Evolutionary conservation across 1,284 basidiomycete genomes (phyloP), one percentile per base, ranked within the genome.

Genomic region (Heliocybe sulcata): DNA sequence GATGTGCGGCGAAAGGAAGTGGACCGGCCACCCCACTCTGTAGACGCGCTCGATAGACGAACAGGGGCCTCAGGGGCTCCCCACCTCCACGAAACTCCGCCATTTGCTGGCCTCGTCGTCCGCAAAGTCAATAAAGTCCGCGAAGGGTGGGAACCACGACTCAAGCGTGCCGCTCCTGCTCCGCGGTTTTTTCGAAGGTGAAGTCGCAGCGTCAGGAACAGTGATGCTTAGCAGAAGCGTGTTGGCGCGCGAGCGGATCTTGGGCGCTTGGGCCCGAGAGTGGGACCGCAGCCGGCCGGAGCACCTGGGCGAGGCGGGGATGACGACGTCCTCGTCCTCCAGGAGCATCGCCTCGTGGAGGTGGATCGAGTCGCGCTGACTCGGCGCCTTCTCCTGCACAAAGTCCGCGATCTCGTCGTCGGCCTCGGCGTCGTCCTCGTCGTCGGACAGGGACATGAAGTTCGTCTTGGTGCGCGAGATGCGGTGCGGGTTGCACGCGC

Each of bases 41-140:
- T 35, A 35, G 9, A 9, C 16, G 9, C 16, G 9, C 33, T 35
- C 33, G 9, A 9, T 16, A 9, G 33, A 16, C 19, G 16, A 6
- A 16, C 38, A 20, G 16, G 16, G 16, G 12, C 9, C 19, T 42
- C 38, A 42, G 16, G 38, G 38, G 16, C 38, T 42, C 38, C 20
- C 47, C 9, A 49, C 27, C 6, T 49, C 47, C 9, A 49, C 23
- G 22, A 49, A 49, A 49, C 47, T 49, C 23, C 47, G 8, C 23
- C 22, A 49, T 11, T 22, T 20, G 9, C 23, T 22, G 23, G n/a
- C 47, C 47, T 26, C 47, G 27, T 49, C 47, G 47, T 49, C 47
- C 23, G 47, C 47, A 22, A 49, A 22, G 27, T 49, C 47, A 12
- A 49, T 49, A 49, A 49, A 49, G 20, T 49, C 25, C 23, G 47